Evolutionary conservation across 192 early-diverging fungal species (phyloP), one percentile per base, ranked within the genome.

Genomic region (Entophlyctis luteolus): DNA sequence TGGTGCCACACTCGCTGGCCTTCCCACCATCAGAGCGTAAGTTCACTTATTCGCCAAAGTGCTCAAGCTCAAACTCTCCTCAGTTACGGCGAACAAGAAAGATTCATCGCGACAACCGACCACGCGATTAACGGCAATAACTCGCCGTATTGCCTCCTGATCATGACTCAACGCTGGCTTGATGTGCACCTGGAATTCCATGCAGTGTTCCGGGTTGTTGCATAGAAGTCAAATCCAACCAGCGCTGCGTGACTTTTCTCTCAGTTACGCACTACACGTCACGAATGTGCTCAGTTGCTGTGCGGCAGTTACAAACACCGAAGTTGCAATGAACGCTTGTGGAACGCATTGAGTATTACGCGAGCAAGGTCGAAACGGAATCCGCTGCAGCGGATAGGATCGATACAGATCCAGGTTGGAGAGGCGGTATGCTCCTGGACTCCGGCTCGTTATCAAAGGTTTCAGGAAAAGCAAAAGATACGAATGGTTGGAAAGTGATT

Each of bases 11-110:
- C 71, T 95, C 18, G 85, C 81, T 23, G 95, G 95, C 0, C 59
- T 93, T 5, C 72, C 90, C 2, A 95, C 92, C 2, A 96, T 98
- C 65, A 82, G 94, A n/a, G 92, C 93, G 0, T 75, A 59, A 47
- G 62, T 55, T 22, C 45, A n/a, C 67, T 66, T 37, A 39, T 74
- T 23, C 8, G 14, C 4, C n/a, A 23, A 4, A 57, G 48, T n/a
- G n/a, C n/a, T n/a, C n/a, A n/a, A n/a, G 49, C 91, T 3, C 70
- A 85, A 4, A 94, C 92, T 1, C 93, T 96, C 65, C 81, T 89
- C 31, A 89, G 89, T 0, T 94, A 89, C 52, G 66, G 78, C 55
- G 89, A 85, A 58, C 85, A 93, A 57, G 53, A 49, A 10, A n/a
- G 92, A 27, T 98, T 96, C 60, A 73, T 91, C 10, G 67, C 54